Evolutionary conservation across 1,284 basidiomycete genomes (phyloP), one percentile per base, ranked within the genome.

Genomic region (Ganoderma lucidum): DNA sequence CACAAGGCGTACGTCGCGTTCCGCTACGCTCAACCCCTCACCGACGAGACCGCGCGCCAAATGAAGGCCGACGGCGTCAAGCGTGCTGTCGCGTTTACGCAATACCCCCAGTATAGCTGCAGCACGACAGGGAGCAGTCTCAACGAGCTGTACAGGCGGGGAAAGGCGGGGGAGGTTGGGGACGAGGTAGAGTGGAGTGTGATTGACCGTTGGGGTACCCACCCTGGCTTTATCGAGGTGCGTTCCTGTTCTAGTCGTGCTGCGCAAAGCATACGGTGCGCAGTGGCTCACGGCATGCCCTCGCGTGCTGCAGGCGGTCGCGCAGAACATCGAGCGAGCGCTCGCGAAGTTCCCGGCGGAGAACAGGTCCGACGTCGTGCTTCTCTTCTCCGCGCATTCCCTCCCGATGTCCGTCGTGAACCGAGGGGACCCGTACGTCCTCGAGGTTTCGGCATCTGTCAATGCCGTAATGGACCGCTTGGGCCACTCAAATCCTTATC

Each of bases 21-120:
- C 83, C 92, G 96, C 71, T 97, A 99, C 80, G 96, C 95, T 28
- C 86, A 89, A 56, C 98, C 97, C 1, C 83, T 99, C 69, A 98
- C 97, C 42, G 91, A 94, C 75, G 91, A 92, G 75, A 92, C 94
- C 32, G 87, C 96, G 28, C 88, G 86, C 67, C 90, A 96, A 81
- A 94, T 99, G 93, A 92, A 90, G 80, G 87, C 84, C 64, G 98
- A 99, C 78, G 96, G 97, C 28, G 96, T 99, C 44, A 93, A 88
- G 78, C 87, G 97, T 67, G 98, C 97, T 0, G 87, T 99, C 32
- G 98, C 97, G 28, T 99, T 99, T 83, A 96, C 96, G 2, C 98
- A 99, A 83, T 99, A 99, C 80, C 98, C 98, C 1, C 98, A 99
- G 81, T 99, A 99, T 83, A 96, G 94, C 77, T 99, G 98, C 83